Conservation (phyloP, 306 rosid species). For the Glycine soja region DNA sequence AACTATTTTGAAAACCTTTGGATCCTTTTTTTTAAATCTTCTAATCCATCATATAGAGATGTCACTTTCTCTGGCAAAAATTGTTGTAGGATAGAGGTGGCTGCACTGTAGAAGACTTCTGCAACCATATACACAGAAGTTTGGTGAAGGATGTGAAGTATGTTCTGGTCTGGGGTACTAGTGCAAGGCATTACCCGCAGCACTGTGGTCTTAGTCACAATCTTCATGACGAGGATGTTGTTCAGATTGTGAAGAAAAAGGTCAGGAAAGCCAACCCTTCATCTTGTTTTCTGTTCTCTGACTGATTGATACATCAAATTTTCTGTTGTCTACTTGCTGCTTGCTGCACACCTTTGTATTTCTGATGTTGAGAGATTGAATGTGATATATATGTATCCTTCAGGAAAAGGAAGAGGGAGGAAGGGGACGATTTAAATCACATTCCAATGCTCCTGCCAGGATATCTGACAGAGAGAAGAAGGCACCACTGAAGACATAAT, state of each 20-base stretch:
- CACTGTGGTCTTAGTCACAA: constrained; percentile 86
- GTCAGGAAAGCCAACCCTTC: constrained; percentile 48
- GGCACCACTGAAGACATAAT: constrained; percentile 86
- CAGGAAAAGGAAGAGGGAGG: constrained; percentile 96
- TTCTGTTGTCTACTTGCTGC: neutral
- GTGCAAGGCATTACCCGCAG: constrained; percentile 97
- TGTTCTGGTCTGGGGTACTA: constrained; percentile 95
- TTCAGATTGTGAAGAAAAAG: constrained; percentile 99
- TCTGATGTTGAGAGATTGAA: constrained; percentile 31
- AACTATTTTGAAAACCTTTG: constrained; percentile 26
- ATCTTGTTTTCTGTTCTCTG: constrained; percentile 15
- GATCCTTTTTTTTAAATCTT: neutral
- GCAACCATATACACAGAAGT: constrained; percentile 97
- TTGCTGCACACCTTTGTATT: constrained; percentile 11
- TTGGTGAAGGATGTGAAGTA: constrained; percentile 96
- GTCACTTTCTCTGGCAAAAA: constrained; percentile 44
- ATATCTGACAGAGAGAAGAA: constrained; percentile 97
- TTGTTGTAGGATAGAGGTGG: constrained; percentile 93
- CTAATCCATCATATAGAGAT: neutral
- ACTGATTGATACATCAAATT: too few species aligned
- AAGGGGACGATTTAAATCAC: constrained; percentile 96
- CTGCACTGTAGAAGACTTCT: constrained; percentile 92
- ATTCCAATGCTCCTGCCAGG: constrained; percentile 89
- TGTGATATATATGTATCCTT: constrained; percentile 24
- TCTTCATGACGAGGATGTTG: constrained; percentile 93